Conservation (phyloP, 805 yeast species). For the Lipomyces mesembrius region DNA sequence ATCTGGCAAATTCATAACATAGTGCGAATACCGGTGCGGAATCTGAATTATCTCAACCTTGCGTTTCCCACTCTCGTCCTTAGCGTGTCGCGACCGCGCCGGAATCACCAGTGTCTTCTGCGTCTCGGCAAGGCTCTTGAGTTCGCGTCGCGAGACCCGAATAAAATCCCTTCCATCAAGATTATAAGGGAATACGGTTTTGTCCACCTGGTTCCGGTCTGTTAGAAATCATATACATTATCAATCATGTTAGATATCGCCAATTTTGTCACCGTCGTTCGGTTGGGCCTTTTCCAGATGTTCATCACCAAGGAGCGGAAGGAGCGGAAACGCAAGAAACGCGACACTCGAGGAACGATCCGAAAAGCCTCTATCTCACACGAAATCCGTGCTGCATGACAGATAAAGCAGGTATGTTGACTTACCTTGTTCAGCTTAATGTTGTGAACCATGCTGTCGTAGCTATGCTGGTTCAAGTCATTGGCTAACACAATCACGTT, state of each 20-base stretch:
- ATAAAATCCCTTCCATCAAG: conserved; percentile 86
- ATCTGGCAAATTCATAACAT: conserved; percentile 95
- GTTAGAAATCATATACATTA: neutral
- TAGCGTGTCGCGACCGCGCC: conserved; percentile 10
- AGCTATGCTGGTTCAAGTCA: conserved; percentile 90
- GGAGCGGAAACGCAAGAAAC: conserved; percentile 35
- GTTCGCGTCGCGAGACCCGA: conserved; percentile 38
- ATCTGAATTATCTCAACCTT: conserved; percentile 41
- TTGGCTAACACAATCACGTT: conserved; percentile 82
- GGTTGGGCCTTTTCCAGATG: conserved; percentile 33
- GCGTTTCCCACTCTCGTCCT: conserved; percentile 5
- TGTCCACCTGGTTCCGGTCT: conserved; percentile 22
- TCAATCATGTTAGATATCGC: conserved; percentile 26
- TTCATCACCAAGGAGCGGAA: conserved; percentile 33
- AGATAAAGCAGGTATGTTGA: neutral
- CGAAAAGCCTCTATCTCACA: conserved; percentile 18
- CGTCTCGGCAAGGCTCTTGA: conserved; percentile 22
- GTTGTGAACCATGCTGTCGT: conserved; percentile 68
- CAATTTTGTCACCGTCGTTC: conserved; percentile 31
- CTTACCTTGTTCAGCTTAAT: conserved; percentile 65
- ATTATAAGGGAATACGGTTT: conserved; percentile 66
- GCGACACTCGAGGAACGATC: conserved; percentile 23
- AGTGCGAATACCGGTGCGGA: conserved; percentile 65
- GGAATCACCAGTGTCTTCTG: conserved; percentile 16
- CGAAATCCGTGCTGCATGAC: conserved; percentile 20